phyloP scores from a whole-genome alignment of 2,329 filamentous ascomycete species.

The Colletotrichum neosansevieriae region DNA sequence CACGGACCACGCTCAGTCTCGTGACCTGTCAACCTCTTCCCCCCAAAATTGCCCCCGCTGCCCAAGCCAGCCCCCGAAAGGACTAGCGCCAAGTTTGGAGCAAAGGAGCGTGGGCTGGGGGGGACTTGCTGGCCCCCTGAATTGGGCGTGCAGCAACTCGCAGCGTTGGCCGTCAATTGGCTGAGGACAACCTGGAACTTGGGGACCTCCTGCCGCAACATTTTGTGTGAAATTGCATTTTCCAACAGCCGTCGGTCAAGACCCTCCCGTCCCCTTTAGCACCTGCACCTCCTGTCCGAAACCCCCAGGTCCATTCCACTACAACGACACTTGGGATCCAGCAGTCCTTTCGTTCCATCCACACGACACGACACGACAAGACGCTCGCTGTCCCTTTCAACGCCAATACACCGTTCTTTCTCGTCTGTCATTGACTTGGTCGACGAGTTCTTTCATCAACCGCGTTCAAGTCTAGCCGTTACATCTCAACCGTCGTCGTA shows the following conservation, averaged over 20 bases:
- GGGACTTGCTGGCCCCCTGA: slow-evolving; percentile 41
- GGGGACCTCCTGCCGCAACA: slow-evolving; percentile 48
- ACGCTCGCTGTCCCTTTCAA: slow-evolving; percentile 34
- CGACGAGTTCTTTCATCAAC: slow-evolving; percentile 26
- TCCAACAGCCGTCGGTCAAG: slow-evolving; percentile 43
- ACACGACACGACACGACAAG: slow-evolving; percentile 33
- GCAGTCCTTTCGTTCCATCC: slow-evolving; percentile 36
- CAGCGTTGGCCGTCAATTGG: slow-evolving; percentile 41
- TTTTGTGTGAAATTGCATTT: slow-evolving; percentile 56
- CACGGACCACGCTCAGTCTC: slow-evolving; percentile 35
- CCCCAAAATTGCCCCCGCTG: slow-evolving; percentile 34
- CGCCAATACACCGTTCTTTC: slow-evolving; percentile 25
- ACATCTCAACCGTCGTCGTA: slow-evolving; percentile 35
- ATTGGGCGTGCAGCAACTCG: slow-evolving; percentile 39
- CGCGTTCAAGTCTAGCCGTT: slow-evolving; percentile 24
- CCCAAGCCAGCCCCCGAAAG: not conserved
- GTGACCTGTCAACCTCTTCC: slow-evolving; percentile 34
- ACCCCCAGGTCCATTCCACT: slow-evolving; percentile 33
- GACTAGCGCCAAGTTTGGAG: slow-evolving; percentile 34
- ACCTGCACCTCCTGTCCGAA: slow-evolving; percentile 39
- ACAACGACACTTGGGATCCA: slow-evolving; percentile 40
- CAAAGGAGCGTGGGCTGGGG: slow-evolving; percentile 39
- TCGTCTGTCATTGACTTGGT: slow-evolving; percentile 28
- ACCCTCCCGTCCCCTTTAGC: slow-evolving; percentile 42
- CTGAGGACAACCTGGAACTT: slow-evolving; percentile 34